Conservation (phyloP, 2,329 filamentous ascomycete species). For the Colletotrichum horii region DNA sequence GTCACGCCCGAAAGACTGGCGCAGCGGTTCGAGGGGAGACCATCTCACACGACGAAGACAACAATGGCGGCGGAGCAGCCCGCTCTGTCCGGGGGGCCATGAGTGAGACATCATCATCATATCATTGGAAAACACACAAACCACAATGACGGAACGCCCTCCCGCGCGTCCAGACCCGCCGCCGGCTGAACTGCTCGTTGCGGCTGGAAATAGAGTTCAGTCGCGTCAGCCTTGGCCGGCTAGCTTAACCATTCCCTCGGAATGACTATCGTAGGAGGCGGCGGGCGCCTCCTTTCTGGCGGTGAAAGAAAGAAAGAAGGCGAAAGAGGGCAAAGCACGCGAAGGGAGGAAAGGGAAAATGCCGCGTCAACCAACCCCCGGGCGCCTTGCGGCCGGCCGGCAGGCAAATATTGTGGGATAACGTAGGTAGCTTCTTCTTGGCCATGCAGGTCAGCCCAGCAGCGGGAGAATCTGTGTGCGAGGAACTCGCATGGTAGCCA, state of each 20-base stretch:
- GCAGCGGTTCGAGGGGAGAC: neutral
- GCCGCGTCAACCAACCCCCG: neutral
- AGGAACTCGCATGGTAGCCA: neutral
- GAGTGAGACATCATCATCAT: neutral
- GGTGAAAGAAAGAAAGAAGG: neutral
- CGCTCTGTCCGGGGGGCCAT: neutral
- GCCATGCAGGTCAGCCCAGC: neutral
- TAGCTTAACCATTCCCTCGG: constrained; percentile 21
- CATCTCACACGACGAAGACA: neutral
- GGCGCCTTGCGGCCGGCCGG: neutral
- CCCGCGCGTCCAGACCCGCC: neutral
- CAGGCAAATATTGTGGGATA: neutral
- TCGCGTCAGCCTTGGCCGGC: neutral
- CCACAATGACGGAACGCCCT: neutral
- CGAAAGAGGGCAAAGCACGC: neutral
- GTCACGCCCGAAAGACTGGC: constrained; percentile 50
- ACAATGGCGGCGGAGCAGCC: neutral
- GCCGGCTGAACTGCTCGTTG: neutral
- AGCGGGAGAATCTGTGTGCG: neutral
- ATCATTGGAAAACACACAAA: neutral
- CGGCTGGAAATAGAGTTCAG: neutral
- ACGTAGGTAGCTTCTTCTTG: neutral
- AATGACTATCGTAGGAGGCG: neutral
- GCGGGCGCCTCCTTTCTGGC: neutral
- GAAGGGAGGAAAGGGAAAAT: neutral